These are phyloP conservation scores for Fraxinus anomala DNA, from an alignment of 257 asterid species.

Conservation along the genomic window DNA sequence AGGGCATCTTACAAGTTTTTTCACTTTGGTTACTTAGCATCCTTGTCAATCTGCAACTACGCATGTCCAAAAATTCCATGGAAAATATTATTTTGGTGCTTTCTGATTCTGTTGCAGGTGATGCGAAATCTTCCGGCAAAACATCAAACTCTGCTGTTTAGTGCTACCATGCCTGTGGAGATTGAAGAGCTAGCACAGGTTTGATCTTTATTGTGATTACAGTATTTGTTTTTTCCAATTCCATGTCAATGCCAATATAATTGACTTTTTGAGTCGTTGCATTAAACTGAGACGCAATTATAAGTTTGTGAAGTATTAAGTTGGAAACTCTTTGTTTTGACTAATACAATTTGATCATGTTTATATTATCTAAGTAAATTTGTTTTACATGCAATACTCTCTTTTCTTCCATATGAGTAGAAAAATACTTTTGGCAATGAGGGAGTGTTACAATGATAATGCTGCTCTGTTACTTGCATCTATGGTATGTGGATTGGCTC, in stretches of 20 bases:
- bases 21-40: not conserved
- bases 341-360: not conserved
- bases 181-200: slow-evolving; percentile 89
- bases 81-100: slow-evolving; percentile 10
- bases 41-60: not conserved
- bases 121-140: slow-evolving; percentile 79
- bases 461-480: not conserved
- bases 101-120: slow-evolving; percentile 48
- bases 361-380: not conserved
- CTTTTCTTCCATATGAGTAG: not conserved
- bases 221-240: slow-evolving; percentile 8
- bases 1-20: not conserved
- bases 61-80: not conserved
- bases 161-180: slow-evolving; percentile 96
- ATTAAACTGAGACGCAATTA: not conserved
- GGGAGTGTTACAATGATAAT: not conserved
- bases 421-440: not conserved
- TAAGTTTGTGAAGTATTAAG: slow-evolving; percentile 1
- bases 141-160: slow-evolving; percentile 83
- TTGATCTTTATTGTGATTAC: slow-evolving; percentile 23
- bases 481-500: too few relatives aligned
- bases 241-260: slow-evolving; percentile 14
- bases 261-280: slow-evolving; percentile 7
- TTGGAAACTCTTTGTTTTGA: not conserved
- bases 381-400: not conserved